Evolutionary conservation across 352 stramenopile genomes (phyloP).

Genomic region (Globisporangium okanoganense): DNA sequence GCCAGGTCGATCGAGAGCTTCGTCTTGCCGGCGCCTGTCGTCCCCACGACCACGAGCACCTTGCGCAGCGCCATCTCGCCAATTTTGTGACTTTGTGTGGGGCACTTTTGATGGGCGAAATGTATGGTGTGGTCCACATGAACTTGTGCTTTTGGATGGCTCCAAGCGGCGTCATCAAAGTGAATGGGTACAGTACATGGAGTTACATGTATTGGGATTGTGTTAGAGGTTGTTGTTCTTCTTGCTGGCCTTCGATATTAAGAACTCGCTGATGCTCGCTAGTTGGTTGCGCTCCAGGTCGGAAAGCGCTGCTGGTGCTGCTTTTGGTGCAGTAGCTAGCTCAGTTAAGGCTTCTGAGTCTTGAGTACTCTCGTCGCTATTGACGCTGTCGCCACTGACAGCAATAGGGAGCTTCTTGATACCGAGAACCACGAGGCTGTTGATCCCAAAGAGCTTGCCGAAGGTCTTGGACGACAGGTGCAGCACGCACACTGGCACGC

Average conservation of each 20-base stretch:
- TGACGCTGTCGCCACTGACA: not conserved
- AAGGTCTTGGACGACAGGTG: constrained; percentile 68
- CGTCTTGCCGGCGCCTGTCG: constrained; percentile 90
- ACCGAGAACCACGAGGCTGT: constrained; percentile 50
- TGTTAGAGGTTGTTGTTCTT: constrained; percentile 25
- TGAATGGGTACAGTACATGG: constrained; percentile 1
- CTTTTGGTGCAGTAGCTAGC: not conserved
- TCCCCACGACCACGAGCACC: constrained; percentile 87
- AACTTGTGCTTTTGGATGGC: constrained; percentile 8
- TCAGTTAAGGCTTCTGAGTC: not conserved
- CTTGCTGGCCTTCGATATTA: constrained; percentile 61
- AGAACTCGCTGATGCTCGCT: constrained; percentile 52
- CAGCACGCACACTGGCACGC: constrained; percentile 66
- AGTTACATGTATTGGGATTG: not conserved
- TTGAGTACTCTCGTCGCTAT: not conserved
- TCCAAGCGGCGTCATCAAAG: constrained; percentile 2
- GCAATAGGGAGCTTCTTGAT: constrained; percentile 23
- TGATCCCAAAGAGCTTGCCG: constrained; percentile 49
- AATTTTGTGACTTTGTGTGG: not conserved
- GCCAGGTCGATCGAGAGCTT: constrained; percentile 91
- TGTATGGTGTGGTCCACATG: constrained; percentile 25
- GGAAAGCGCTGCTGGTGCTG: constrained; percentile 8
- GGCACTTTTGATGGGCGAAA: constrained; percentile 18
- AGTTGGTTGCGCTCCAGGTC: constrained; percentile 39
- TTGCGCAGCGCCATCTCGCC: constrained; percentile 54